Evolutionary conservation across 345 rosid genomes (phyloP).

Genomic region (Cochlearia excelsa): DNA sequence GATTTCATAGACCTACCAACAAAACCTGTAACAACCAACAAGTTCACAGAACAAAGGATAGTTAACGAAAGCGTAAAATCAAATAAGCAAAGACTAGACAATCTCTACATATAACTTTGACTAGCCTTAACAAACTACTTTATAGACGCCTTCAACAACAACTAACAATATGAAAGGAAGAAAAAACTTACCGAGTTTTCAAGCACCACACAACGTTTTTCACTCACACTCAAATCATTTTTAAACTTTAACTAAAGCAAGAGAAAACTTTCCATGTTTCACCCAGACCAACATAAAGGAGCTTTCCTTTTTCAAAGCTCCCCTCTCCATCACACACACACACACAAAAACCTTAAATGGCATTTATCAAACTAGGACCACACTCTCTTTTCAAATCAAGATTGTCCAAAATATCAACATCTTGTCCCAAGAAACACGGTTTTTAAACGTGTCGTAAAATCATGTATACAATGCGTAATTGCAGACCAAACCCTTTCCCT

Average conservation of each 20-base stretch:
- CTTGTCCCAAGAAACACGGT: conserved; percentile 20
- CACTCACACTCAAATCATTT: neutral
- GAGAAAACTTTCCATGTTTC: conserved; percentile 33
- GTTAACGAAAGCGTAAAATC: conserved; percentile 11
- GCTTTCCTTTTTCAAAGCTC: conserved; percentile 23
- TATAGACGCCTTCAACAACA: conserved; percentile 3
- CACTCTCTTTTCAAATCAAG: neutral
- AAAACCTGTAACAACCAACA: conserved; percentile 25
- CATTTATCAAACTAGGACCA: conserved; percentile 30
- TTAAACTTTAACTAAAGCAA: conserved; percentile 1
- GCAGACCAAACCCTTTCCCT: neutral
- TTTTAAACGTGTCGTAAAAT: neutral
- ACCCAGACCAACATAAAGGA: conserved; percentile 30
- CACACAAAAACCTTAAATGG: neutral
- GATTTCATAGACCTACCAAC: conserved; percentile 38
- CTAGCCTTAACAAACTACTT: conserved; percentile 11
- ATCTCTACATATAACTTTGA: neutral
- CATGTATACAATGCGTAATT: neutral
- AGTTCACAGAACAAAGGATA: neutral
- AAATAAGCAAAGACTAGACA: conserved; percentile 8
- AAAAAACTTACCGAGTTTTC: neutral
- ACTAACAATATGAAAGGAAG: conserved; percentile 3
- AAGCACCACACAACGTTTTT: conserved; percentile 17
- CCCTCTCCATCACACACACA: conserved; percentile 35
- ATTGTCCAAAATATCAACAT: conserved; percentile 16